These are phyloP conservation scores for Litchi chinensis DNA, from an alignment of 345 rosid genomes.

Conservation along the genomic window DNA sequence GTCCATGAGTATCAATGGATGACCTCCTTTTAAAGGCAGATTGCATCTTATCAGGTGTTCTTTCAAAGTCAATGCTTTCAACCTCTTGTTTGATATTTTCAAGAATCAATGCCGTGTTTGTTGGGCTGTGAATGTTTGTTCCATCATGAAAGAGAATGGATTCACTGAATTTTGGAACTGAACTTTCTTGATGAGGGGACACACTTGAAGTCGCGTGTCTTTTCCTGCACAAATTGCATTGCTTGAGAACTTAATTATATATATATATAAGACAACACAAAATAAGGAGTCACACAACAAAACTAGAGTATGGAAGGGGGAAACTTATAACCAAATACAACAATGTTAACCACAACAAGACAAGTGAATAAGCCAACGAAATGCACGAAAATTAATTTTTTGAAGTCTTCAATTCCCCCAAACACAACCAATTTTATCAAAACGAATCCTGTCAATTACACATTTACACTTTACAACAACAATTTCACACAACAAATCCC, in stretches of 20 bases:
- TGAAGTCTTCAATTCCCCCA: background rate
- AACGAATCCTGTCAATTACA: background rate
- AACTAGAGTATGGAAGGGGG: background rate
- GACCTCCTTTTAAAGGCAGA: constrained; percentile 58
- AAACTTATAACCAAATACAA: background rate
- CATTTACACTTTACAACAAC: background rate
- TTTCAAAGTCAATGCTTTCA: constrained; percentile 54
- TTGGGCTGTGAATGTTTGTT: constrained; percentile 77
- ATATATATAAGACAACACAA: background rate
- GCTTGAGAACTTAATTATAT: constrained; percentile 5
- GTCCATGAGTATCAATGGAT: constrained; percentile 41
- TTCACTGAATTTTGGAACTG: constrained; percentile 56
- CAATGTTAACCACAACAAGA: background rate
- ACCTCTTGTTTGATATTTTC: constrained; percentile 93
- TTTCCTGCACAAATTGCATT: constrained; percentile 52
- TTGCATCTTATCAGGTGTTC: constrained; percentile 39
- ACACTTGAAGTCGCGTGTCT: constrained; percentile 57
- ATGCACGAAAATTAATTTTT: too few relatives aligned
- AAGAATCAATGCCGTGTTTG: constrained; percentile 86
- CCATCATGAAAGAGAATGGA: constrained; percentile 78
- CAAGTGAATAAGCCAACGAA: background rate
- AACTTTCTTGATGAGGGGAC: constrained; percentile 57
- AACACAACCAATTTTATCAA: background rate
- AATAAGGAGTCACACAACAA: background rate
- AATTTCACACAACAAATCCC: too few relatives aligned